Evolutionary conservation across 2,329 filamentous ascomycete genomes (phyloP).

Genomic region (Pezicula radicicola): DNA sequence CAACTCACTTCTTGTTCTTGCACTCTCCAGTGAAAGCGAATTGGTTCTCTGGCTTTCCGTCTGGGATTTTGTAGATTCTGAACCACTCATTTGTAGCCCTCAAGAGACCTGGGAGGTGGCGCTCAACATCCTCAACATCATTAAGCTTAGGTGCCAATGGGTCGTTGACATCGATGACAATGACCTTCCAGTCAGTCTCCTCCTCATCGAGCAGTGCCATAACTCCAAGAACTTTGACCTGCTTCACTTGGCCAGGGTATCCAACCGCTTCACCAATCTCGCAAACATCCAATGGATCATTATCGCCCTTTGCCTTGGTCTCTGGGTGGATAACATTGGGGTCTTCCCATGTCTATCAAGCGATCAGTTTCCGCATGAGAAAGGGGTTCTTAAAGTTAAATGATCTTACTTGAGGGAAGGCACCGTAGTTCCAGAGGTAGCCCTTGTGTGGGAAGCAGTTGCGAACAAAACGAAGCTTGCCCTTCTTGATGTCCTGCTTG

Average conservation of each 20-base stretch:
- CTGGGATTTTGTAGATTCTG: slow-evolving; percentile 99
- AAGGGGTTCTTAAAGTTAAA: neutral
- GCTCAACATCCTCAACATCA: slow-evolving; percentile 98
- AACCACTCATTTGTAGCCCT: slow-evolving; percentile 99
- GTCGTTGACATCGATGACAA: slow-evolving; percentile 98
- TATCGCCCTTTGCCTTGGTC: slow-evolving; percentile 99
- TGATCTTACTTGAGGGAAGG: slow-evolving; percentile 84
- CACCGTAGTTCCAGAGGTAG: slow-evolving; percentile 99
- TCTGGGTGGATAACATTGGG: slow-evolving; percentile 93
- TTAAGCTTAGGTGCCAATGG: slow-evolving; percentile 94
- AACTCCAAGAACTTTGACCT: slow-evolving; percentile 99
- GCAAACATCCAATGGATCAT: slow-evolving; percentile 98
- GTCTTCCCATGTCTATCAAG: slow-evolving; percentile 90
- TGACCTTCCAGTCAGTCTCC: slow-evolving; percentile 99
- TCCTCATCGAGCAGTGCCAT: slow-evolving; percentile 99
- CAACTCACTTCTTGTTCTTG: slow-evolving; percentile 92
- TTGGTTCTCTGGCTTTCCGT: slow-evolving; percentile 99
- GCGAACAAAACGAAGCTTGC: slow-evolving; percentile 97
- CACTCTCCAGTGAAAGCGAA: slow-evolving; percentile 99
- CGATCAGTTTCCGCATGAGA: slow-evolving; percentile 10
- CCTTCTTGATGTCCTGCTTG: slow-evolving; percentile 99
- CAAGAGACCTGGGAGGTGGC: slow-evolving; percentile 93
- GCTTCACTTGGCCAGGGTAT: slow-evolving; percentile 95
- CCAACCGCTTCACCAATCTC: slow-evolving; percentile 98
- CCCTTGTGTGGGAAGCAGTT: slow-evolving; percentile 99